Evolutionary conservation across 2,329 filamentous ascomycete genomes (phyloP).

Genomic region (Exophiala oligosperma): DNA sequence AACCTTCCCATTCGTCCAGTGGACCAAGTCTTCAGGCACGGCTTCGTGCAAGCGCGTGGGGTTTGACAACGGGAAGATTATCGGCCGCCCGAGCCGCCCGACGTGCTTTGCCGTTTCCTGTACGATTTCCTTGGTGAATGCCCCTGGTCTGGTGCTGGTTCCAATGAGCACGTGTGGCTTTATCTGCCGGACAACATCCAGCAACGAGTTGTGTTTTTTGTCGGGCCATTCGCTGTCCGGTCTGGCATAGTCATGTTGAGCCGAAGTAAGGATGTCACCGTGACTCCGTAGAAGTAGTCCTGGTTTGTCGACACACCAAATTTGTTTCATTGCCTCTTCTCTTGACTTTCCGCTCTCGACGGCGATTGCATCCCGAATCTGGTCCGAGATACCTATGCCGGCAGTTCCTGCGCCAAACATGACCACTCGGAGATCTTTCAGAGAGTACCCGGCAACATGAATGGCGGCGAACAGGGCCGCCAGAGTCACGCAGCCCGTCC

Average conservation of each 20-base stretch:
- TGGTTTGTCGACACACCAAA: constrained; percentile 82
- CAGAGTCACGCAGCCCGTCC: constrained; percentile 82
- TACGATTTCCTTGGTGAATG: constrained; percentile 74
- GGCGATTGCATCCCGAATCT: constrained; percentile 76
- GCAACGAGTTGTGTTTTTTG: constrained; percentile 58
- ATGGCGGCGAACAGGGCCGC: constrained; percentile 78
- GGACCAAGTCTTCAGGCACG: constrained; percentile 69
- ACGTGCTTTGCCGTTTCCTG: constrained; percentile 74
- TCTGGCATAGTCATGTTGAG: constrained; percentile 70
- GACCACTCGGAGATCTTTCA: constrained; percentile 69
- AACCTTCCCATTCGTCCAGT: constrained; percentile 76
- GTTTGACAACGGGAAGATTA: constrained; percentile 80
- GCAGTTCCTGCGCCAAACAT: constrained; percentile 81
- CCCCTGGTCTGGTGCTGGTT: constrained; percentile 73
- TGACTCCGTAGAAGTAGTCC: constrained; percentile 69
- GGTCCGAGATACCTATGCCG: constrained; percentile 82
- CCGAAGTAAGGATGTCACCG: constrained; percentile 61
- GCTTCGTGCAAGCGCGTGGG: constrained; percentile 84
- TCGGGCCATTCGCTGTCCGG: constrained; percentile 35
- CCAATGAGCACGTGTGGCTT: constrained; percentile 82
- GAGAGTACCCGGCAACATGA: constrained; percentile 64
- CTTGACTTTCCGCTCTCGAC: constrained; percentile 65
- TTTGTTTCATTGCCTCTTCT: constrained; percentile 75
- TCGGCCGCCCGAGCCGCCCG: constrained; percentile 69
- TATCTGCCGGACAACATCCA: constrained; percentile 67